These are phyloP conservation scores for Botryosphaeria agaves DNA, from an alignment of 2,329 filamentous ascomycete species.

Conservation along the genomic window DNA sequence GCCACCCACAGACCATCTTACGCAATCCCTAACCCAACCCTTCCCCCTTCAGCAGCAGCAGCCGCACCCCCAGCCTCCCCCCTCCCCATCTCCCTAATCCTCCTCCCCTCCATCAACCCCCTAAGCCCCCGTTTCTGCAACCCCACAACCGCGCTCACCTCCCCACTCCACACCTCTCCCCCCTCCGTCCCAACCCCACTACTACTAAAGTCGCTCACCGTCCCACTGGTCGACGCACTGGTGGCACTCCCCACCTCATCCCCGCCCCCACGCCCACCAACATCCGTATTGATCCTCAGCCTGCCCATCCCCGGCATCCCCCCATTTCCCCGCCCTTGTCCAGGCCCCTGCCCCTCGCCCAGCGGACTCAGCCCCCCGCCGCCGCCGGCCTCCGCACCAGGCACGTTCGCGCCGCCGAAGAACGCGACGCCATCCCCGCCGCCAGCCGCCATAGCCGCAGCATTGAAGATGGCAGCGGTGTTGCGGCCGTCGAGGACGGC, in stretches of 20 bases:
- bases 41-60: slow-evolving; percentile 2
- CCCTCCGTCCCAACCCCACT: slow-evolving; percentile 26
- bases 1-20: slow-evolving; percentile 2
- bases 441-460: slow-evolving; percentile 92
- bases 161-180: slow-evolving; percentile 64
- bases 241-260: slow-evolving; percentile 12
- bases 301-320: slow-evolving; percentile 11
- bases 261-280: slow-evolving; percentile 22
- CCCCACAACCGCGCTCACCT: slow-evolving; percentile 80
- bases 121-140: slow-evolving; percentile 84
- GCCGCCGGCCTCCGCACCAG: slow-evolving; percentile 4
- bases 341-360: neutral
- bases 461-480: slow-evolving; percentile 93
- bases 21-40: slow-evolving; percentile 19
- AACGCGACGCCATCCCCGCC: slow-evolving; percentile 72
- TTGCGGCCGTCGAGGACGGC: slow-evolving; percentile 81
- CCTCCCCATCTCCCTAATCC: slow-evolving; percentile 57
- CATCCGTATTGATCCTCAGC: slow-evolving; percentile 33
- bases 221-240: slow-evolving; percentile 16
- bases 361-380: slow-evolving; percentile 18
- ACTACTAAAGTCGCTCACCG: slow-evolving; percentile 12
- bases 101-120: slow-evolving; percentile 84
- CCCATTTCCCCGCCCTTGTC: too few species aligned
- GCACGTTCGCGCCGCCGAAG: slow-evolving; percentile 16
- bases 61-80: slow-evolving; percentile 13